Conservation (phyloP, 441 rosid species). For the Gossypium gossypioides region DNA sequence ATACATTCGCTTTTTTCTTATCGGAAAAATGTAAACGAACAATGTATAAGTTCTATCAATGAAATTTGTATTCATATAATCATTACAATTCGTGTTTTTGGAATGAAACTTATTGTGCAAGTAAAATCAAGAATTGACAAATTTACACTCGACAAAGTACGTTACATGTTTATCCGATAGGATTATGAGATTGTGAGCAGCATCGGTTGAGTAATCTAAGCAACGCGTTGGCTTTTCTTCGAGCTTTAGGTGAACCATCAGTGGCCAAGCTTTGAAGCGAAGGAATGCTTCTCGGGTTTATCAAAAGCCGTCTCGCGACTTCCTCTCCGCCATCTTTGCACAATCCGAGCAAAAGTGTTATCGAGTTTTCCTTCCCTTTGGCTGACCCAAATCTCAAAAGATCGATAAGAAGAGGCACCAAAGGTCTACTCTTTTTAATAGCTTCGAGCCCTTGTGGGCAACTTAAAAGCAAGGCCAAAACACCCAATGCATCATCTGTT, state of each 20-base stretch:
- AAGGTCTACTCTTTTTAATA: constrained; percentile 32
- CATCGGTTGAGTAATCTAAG: constrained; percentile 54
- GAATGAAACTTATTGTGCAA: too few species aligned
- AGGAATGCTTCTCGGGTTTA: constrained; percentile 55
- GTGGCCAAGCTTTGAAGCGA: constrained; percentile 48
- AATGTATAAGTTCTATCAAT: constrained; percentile 13
- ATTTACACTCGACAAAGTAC: constrained; percentile 19
- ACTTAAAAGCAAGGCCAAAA: constrained; percentile 37
- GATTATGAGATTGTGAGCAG: constrained; percentile 41
- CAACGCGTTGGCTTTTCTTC: constrained; percentile 56
- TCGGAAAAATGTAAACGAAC: background rate
- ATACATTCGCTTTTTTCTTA: background rate
- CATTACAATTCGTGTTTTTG: background rate
- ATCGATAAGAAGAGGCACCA: constrained; percentile 51
- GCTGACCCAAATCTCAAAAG: constrained; percentile 52
- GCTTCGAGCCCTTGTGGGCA: constrained; percentile 41
- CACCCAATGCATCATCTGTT: constrained; percentile 49
- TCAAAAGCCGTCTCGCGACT: constrained; percentile 35
- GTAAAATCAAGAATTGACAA: constrained; percentile 13
- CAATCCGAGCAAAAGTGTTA: constrained; percentile 48
- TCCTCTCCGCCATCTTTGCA: constrained; percentile 60
- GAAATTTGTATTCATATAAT: background rate
- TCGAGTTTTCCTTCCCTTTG: constrained; percentile 54
- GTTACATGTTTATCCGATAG: constrained; percentile 17
- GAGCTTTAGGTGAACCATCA: constrained; percentile 51